Percentiles rank a stretch among this genome's conserved stretches.
Evolutionary conservation across 2,329 filamentous ascomycete genomes (phyloP).

Genomic region (Fusarium sp.): DNA sequence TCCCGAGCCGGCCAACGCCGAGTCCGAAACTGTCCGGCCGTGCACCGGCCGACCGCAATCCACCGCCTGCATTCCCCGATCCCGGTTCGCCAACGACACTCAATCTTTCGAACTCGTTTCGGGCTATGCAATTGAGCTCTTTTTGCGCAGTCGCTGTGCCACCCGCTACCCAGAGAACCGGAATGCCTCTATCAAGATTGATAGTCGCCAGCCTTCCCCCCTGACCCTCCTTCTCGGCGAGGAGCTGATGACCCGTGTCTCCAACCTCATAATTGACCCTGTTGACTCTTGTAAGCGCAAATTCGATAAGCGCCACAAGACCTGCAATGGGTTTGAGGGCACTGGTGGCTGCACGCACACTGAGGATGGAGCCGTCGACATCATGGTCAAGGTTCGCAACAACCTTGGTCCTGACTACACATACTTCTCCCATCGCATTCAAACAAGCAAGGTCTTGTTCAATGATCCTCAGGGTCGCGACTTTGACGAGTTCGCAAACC

Average conservation of each 20-base stretch:
- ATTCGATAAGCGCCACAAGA: constrained; percentile 53
- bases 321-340: constrained; percentile 50
- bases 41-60: constrained; percentile 56
- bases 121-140: constrained; percentile 61
- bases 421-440: constrained; percentile 56
- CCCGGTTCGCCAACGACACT: constrained; percentile 55
- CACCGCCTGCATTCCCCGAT: constrained; percentile 55
- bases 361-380: constrained; percentile 56
- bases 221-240: constrained; percentile 59
- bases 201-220: constrained; percentile 60
- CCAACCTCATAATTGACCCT: constrained; percentile 53
- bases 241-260: constrained; percentile 58
- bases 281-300: constrained; percentile 54
- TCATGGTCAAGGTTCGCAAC: constrained; percentile 60
- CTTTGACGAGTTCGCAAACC: constrained; percentile 56
- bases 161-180: constrained; percentile 51
- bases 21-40: constrained; percentile 53
- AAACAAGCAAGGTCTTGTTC: constrained; percentile 58
- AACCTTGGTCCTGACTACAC: constrained; percentile 60
- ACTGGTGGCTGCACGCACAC: constrained; percentile 52
- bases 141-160: constrained; percentile 55
- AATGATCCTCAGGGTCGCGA: constrained; percentile 54
- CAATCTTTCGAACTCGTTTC: constrained; percentile 49
- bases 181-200: constrained; percentile 51
- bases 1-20: constrained; percentile 50